Base-by-base conservation (phyloP, 2,329 filamentous ascomycete species). In the Dactylellina cionopaga region DNA sequence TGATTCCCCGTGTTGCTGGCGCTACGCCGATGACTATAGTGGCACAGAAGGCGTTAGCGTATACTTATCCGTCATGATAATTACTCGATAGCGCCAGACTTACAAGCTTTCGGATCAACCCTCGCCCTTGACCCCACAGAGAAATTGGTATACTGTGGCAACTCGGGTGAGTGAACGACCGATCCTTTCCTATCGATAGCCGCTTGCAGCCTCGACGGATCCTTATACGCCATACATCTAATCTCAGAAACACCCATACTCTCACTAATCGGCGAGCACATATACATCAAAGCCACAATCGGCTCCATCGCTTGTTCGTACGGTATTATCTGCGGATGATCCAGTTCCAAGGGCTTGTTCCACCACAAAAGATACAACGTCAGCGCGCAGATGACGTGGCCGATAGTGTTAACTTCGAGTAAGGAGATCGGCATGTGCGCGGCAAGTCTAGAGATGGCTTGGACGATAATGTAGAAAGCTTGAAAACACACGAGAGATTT, bases 401-500 rank as follows among this genome's bases (percentile, higher is more conserved):
- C 69, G 5, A 79, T 27, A 3, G 75, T 78, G 52, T 79, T 77
- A 25, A 79, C 71, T 54, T 79, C 78, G 3, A 78, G 52, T 5
- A 78, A 31, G 1, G 76, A 75, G n/a, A 78, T 64, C 1, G 78
- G 76, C 24, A 79, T 71, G 0, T 62, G 35, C 4, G 49, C 41
- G 11, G 59, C 62, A n/a, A 78, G 64, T 27, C 78, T 68, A 13
- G 55, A 70, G 25, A 76, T 35, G 17, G 74, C 69, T 65, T 79
- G 76, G 5, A 77, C 44, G 17, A 78, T 62, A 24, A 78, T 75
- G 69, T 74, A 78, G 10, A 51, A 68, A 4, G 77, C 77, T 66
- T 79, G 77, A 5, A 78, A 29, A 46, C 74, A 75, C 5, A 79
- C 77, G 2, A 79, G 35, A 10, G 65, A 49, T 63, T 79, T 79